Base-by-base conservation (phyloP, 2,329 filamentous ascomycete genomes). In the Conoideocrella luteorostrata region DNA sequence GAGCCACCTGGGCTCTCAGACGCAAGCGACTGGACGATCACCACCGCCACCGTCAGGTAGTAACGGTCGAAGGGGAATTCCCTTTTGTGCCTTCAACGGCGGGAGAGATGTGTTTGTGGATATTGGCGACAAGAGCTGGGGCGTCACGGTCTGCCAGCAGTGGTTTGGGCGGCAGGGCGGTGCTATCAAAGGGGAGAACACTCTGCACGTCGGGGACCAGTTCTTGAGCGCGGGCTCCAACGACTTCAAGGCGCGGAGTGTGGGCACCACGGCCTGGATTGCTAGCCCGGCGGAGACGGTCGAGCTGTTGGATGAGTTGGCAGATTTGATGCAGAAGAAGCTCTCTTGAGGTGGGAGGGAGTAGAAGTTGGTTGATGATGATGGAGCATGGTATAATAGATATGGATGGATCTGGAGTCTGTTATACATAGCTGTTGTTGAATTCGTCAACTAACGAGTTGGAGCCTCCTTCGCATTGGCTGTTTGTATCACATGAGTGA, bases 71-170 rank as follows among this genome's bases (percentile, higher is more conserved):
- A 41, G 32, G 46, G 54, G 52, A 60, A 69, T 98, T 24, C 93
- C 93, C 0, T 98, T 97, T 60, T 98, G 93, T 61, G 93, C 93
- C 18, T 98, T 98, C 72, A 98, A 98, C 63, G 93, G 91, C 43
- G 93, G 93, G 10, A 91, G 93, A 49, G 93, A 98, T 62, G 89
- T 97, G 33, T 98, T 98, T 65, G 90, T 98, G 43, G 93, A 98
- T 62, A 96, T 98, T 58, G 93, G 93, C 44, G 93, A 98, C 68
- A 98, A 98, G 69, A 89, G 84, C 42, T 95, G 90, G 86, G 93
- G 93, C 51, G 93, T 98, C 3, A 76, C 86, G 26, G 88, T 90
- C 4, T 96, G 90, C 61, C 93, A 98, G 69, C 78, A 83, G 46
- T 95, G 88, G 71, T 95, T 96, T 61, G 86, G 85, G 18, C 79